A percentile compares a stretch with the other conserved stretches of the same genome.
phyloP scores from a whole-genome alignment of 2,329 filamentous ascomycete genomes.

The Phoma sp. region DNA sequence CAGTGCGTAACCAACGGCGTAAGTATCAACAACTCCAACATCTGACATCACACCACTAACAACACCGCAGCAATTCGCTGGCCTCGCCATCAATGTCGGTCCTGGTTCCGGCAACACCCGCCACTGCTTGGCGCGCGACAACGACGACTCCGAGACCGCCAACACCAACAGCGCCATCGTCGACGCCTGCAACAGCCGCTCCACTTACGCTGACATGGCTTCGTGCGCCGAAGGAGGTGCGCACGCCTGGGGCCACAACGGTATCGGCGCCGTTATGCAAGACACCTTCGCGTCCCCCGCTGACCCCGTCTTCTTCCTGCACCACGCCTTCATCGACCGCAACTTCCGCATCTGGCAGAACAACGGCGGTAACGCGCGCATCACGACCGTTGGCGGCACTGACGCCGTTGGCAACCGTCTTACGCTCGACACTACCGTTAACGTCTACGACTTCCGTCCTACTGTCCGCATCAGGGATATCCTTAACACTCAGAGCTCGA shows the following conservation, averaged over 20 bases:
- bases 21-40: slow-evolving; percentile 21
- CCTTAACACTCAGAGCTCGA: slow-evolving; percentile 33
- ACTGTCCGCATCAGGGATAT: slow-evolving; percentile 39
- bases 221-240: slow-evolving; percentile 37
- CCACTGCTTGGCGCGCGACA: slow-evolving; percentile 44
- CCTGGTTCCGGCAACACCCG: slow-evolving; percentile 33
- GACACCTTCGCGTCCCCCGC: slow-evolving; percentile 42
- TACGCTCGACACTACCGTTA: slow-evolving; percentile 36
- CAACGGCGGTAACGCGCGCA: slow-evolving; percentile 28
- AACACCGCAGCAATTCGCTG: slow-evolving; percentile 37
- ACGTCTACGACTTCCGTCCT: slow-evolving; percentile 36
- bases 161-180: slow-evolving; percentile 39
- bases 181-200: slow-evolving; percentile 34
- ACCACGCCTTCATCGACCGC: slow-evolving; percentile 59
- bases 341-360: slow-evolving; percentile 60
- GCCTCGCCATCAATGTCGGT: slow-evolving; percentile 39
- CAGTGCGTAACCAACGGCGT: slow-evolving; percentile 43
- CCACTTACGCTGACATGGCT: slow-evolving; percentile 38
- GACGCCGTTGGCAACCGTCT: slow-evolving; percentile 33
- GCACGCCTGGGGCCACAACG: slow-evolving; percentile 47
- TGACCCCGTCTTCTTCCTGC: slow-evolving; percentile 56
- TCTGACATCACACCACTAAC: slow-evolving; percentile 6
- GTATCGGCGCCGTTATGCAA: slow-evolving; percentile 44
- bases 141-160: slow-evolving; percentile 30
- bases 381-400: slow-evolving; percentile 50